Conservation (phyloP, 768 basidiomycete genomes). For the Termitomyces sp. region DNA sequence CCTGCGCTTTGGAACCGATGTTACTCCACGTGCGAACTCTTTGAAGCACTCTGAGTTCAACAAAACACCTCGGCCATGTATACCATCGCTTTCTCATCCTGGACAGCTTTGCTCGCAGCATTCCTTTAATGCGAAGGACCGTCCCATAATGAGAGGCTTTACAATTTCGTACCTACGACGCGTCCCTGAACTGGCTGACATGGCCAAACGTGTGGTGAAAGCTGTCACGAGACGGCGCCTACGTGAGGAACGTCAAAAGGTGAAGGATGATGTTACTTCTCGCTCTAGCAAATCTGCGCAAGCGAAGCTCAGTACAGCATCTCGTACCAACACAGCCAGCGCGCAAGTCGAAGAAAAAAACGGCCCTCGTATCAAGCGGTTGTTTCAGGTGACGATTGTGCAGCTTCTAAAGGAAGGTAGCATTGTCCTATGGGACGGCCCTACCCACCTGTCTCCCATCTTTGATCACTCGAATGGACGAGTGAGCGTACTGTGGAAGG, state of each 20-base stretch:
- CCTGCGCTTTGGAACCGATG: slow-evolving; percentile 2
- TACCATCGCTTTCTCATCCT: slow-evolving; percentile 8
- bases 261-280: slow-evolving; percentile 21
- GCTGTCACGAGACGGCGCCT: slow-evolving; percentile 52
- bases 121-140: not conserved
- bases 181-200: slow-evolving; percentile 62
- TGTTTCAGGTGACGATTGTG: slow-evolving; percentile 61
- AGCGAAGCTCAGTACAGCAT: not conserved
- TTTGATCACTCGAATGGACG: slow-evolving; percentile 9
- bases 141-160: slow-evolving; percentile 38
- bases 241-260: slow-evolving; percentile 40
- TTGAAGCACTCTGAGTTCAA: not conserved
- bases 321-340: not conserved
- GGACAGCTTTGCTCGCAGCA: not conserved
- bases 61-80: slow-evolving; percentile 21
- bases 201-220: slow-evolving; percentile 60
- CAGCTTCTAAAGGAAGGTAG: slow-evolving; percentile 68
- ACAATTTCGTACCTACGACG: slow-evolving; percentile 72
- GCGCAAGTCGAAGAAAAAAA: slow-evolving; percentile 18
- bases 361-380: slow-evolving; percentile 51
- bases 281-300: not conserved
- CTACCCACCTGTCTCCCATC: slow-evolving; percentile 31
- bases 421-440: slow-evolving; percentile 69
- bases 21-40: slow-evolving; percentile 20
- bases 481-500: slow-evolving; percentile 45